A percentile compares a stretch with the other conserved stretches of the same genome.
phyloP scores from a whole-genome alignment of 2,329 filamentous ascomycete genomes.

The Coleophoma cylindrospora region DNA sequence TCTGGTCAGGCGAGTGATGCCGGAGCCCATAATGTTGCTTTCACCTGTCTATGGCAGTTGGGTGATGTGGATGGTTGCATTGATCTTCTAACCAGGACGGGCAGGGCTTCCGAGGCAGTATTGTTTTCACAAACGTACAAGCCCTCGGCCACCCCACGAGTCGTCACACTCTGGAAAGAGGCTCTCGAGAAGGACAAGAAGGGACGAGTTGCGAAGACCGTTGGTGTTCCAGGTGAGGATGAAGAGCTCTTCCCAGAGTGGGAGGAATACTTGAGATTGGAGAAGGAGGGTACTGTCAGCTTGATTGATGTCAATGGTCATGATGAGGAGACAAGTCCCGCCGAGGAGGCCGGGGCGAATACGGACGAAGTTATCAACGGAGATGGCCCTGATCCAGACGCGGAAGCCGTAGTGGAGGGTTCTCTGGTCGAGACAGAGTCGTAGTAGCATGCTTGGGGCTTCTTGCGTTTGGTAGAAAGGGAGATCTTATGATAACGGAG shows the following conservation, averaged over 20 bases:
- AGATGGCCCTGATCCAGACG: constrained; percentile 15
- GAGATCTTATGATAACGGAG: too few species aligned
- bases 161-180: constrained; percentile 78
- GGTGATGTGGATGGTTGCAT: constrained; percentile 79
- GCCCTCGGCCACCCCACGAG: constrained; percentile 64
- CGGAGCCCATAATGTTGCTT: constrained; percentile 87
- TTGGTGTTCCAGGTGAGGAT: constrained; percentile 77
- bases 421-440: constrained; percentile 1
- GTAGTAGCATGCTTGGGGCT: too few species aligned
- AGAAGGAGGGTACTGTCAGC: constrained; percentile 55
- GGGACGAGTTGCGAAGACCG: constrained; percentile 73
- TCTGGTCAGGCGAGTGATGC: constrained; percentile 70
- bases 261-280: constrained; percentile 82
- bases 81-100: constrained; percentile 72
- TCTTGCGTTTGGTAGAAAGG: too few species aligned
- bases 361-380: constrained; percentile 10
- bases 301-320: constrained; percentile 23
- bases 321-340: constrained; percentile 1
- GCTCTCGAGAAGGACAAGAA: constrained; percentile 80
- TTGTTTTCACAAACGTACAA: constrained; percentile 95
- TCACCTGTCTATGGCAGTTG: constrained; percentile 83
- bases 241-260: constrained; percentile 93
- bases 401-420: constrained; percentile 12
- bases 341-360: neutral
- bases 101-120: constrained; percentile 77